Evolutionary conservation across 495 filamentous ascomycete genomes (phyloP).

Genomic region (Aspergillus bridgeri): DNA sequence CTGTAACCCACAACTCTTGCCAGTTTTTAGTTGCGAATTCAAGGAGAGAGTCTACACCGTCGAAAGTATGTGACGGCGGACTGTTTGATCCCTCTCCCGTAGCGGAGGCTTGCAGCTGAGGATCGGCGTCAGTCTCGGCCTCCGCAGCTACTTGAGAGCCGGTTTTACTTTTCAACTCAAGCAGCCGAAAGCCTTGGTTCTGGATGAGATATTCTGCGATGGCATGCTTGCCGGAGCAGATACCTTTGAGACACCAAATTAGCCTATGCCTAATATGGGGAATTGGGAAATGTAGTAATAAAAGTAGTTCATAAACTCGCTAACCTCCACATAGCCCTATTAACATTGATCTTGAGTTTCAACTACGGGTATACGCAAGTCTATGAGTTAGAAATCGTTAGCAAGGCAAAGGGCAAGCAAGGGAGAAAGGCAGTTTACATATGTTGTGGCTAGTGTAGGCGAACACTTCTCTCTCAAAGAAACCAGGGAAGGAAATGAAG

Average conservation of each 20-base stretch:
- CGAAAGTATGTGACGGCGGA: conserved; percentile 46
- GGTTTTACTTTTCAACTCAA: conserved; percentile 28
- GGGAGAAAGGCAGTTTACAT: not conserved
- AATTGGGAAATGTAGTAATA: not conserved
- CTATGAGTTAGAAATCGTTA: not conserved
- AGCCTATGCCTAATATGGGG: conserved; percentile 12
- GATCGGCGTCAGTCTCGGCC: conserved; percentile 29
- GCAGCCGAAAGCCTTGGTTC: conserved; percentile 65
- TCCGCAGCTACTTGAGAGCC: conserved; percentile 21
- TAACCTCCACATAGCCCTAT: conserved; percentile 90
- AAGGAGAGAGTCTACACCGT: conserved; percentile 58
- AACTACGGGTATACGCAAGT: not conserved
- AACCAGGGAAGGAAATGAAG: too few relatives aligned
- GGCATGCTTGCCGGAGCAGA: conserved; percentile 85
- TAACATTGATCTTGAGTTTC: conserved; percentile 58
- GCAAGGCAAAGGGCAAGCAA: not conserved
- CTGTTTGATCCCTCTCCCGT: conserved; percentile 18
- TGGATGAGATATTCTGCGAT: conserved; percentile 79
- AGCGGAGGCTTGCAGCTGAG: conserved; percentile 30
- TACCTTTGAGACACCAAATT: conserved; percentile 50
- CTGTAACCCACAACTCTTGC: conserved; percentile 78
- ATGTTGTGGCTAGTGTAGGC: not conserved
- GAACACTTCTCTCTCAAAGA: not conserved
- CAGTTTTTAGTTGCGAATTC: conserved; percentile 84
- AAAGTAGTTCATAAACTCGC: conserved; percentile 18